A percentile compares a stretch with the other conserved stretches of the same genome.
These are phyloP conservation scores for Leptographium lundbergii DNA, from an alignment of 2,329 filamentous ascomycete species.

Conservation along the genomic window DNA sequence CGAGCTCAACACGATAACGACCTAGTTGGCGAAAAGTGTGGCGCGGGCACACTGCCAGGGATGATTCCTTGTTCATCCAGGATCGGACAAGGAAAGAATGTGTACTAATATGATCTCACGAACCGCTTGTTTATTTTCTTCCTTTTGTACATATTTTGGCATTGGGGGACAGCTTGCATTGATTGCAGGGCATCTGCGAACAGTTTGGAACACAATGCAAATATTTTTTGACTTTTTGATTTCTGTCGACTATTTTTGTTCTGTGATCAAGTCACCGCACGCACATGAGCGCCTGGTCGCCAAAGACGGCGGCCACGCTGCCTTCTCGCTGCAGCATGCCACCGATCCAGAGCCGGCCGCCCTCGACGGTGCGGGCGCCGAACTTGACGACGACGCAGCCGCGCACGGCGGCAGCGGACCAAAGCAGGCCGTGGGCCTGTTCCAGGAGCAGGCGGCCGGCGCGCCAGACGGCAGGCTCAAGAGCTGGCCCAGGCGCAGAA, in stretches of 20 bases:
- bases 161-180: neutral
- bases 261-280: slow-evolving; percentile 46
- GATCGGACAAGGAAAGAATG: neutral
- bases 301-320: slow-evolving; percentile 58
- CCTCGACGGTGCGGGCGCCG: slow-evolving; percentile 69
- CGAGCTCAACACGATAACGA: slow-evolving; percentile 17
- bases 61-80: too few species aligned
- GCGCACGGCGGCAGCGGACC: slow-evolving; percentile 70
- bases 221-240: neutral
- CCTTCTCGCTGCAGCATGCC: slow-evolving; percentile 64
- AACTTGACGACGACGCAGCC: slow-evolving; percentile 89
- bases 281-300: slow-evolving; percentile 70
- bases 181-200: neutral
- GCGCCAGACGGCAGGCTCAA: slow-evolving; percentile 31
- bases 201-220: neutral
- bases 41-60: neutral
- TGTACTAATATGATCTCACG: neutral
- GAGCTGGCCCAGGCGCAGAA: slow-evolving; percentile 21
- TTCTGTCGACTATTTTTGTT: neutral
- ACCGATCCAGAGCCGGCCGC: slow-evolving; percentile 67
- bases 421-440: slow-evolving; percentile 49
- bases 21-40: neutral
- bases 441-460: slow-evolving; percentile 44
- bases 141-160: neutral
- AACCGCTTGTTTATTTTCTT: neutral